Percentiles rank a stretch among this genome's conserved stretches.
These are phyloP conservation scores for Cytospora paraplurivora DNA, from an alignment of 2,329 filamentous ascomycete genomes.

Conservation along the genomic window DNA sequence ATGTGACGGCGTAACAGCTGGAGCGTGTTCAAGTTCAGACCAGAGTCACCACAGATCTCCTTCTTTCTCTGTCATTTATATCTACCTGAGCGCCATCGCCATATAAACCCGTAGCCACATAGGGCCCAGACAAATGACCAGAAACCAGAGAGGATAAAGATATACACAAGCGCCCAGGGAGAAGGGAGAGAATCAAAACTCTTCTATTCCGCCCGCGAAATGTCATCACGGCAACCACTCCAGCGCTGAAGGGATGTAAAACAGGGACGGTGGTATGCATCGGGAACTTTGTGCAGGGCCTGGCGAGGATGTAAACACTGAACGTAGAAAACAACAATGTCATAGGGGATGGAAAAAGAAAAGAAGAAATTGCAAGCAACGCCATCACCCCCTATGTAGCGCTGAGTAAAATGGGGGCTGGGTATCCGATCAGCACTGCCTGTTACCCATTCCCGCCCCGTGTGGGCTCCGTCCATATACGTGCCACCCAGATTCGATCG, in stretches of 20 bases:
- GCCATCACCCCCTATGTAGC: not conserved
- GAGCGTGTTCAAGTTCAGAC: not conserved
- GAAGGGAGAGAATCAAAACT: not conserved
- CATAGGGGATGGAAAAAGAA: not conserved
- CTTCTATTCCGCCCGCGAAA: not conserved
- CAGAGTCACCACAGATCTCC: not conserved
- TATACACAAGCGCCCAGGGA: constrained; percentile 20
- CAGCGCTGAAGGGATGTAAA: constrained; percentile 18
- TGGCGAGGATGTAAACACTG: constrained; percentile 19
- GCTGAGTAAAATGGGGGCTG: constrained; percentile 11
- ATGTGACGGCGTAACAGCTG: not conserved
- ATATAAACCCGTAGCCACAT: too few species aligned
- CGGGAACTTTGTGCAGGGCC: constrained; percentile 17
- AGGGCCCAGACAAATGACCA: not conserved
- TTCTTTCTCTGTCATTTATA: not conserved
- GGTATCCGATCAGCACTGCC: constrained; percentile 14
- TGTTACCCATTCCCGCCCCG: constrained; percentile 1
- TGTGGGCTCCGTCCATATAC: not conserved
- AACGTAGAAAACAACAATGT: constrained; percentile 12
- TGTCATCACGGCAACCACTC: constrained; percentile 15
- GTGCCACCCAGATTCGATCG: not conserved
- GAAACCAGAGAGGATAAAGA: constrained; percentile 1
- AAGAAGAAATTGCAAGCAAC: constrained; percentile 3
- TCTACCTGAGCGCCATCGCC: not conserved
- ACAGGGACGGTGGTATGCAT: constrained; percentile 10